Conservation (phyloP, 2,329 filamentous ascomycete species). For the Cercospora beticola region DNA sequence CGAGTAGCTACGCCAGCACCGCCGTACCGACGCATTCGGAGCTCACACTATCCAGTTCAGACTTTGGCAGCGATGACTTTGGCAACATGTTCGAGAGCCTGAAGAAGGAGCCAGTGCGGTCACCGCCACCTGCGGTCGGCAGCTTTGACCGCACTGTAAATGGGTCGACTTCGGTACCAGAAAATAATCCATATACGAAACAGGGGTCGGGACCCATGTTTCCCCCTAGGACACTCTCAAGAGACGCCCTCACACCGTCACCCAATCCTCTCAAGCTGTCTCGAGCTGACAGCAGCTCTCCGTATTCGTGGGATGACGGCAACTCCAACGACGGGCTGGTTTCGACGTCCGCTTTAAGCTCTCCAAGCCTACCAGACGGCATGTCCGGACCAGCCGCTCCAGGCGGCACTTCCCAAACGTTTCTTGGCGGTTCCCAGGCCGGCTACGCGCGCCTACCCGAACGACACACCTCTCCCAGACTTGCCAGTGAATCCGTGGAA, state of each 20-base stretch:
- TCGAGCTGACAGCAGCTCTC: constrained; percentile 32
- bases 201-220: constrained; percentile 38
- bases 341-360: constrained; percentile 32
- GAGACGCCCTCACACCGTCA: constrained; percentile 33
- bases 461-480: constrained; percentile 31
- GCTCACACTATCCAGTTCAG: constrained; percentile 32
- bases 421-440: constrained; percentile 32
- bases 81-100: constrained; percentile 40
- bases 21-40: constrained; percentile 36
- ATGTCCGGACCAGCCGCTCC: constrained; percentile 26
- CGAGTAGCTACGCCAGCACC: constrained; percentile 44
- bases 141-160: constrained; percentile 28
- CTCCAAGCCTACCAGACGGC: constrained; percentile 29
- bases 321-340: constrained; percentile 37
- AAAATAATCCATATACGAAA: constrained; percentile 19
- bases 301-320: constrained; percentile 35
- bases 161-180: constrained; percentile 8
- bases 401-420: constrained; percentile 30
- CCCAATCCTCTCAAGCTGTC: constrained; percentile 24
- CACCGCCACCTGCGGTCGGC: constrained; percentile 22
- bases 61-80: constrained; percentile 39
- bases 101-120: constrained; percentile 28
- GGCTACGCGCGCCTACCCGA: constrained; percentile 36
- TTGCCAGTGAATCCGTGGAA: constrained; percentile 29
- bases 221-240: constrained; percentile 36